Conservation (phyloP, 2,329 filamentous ascomycete species). For the Aspergillus sp. region DNA sequence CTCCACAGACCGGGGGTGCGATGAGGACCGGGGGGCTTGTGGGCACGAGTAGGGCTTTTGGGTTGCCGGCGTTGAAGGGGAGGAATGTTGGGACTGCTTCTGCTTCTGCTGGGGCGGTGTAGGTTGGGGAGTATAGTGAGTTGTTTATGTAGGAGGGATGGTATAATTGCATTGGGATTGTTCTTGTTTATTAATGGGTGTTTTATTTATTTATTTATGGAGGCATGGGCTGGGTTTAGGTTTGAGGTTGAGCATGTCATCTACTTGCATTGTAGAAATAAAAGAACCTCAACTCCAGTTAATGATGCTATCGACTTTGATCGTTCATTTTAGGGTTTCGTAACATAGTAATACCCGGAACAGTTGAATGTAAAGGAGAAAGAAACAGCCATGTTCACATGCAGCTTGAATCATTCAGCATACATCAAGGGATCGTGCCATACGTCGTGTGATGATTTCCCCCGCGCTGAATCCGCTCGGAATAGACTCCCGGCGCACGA, state of each 20-base stretch:
- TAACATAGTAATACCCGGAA: not conserved
- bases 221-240: too few species aligned
- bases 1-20: slow-evolving; percentile 54
- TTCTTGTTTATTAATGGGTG: not conserved
- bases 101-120: slow-evolving; percentile 8
- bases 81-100: slow-evolving; percentile 27
- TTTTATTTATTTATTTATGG: too few species aligned
- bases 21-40: slow-evolving; percentile 54
- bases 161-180: not conserved
- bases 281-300: not conserved
- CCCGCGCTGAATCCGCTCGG: slow-evolving; percentile 42
- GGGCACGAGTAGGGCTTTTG: slow-evolving; percentile 55
- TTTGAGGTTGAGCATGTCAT: too few species aligned
- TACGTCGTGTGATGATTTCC: slow-evolving; percentile 30
- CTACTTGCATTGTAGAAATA: too few species aligned
- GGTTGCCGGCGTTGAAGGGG: slow-evolving; percentile 58
- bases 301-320: not conserved
- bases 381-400: too few species aligned
- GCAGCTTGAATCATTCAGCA: too few species aligned
- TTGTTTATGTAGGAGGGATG: not conserved
- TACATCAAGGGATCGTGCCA: slow-evolving; percentile 24
- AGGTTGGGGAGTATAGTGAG: not conserved
- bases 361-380: too few species aligned
- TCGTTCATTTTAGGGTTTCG: not conserved
- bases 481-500: slow-evolving; percentile 43